Base-by-base conservation (phyloP, 106 monocot genomes). In the Gastrodia elata region DNA sequence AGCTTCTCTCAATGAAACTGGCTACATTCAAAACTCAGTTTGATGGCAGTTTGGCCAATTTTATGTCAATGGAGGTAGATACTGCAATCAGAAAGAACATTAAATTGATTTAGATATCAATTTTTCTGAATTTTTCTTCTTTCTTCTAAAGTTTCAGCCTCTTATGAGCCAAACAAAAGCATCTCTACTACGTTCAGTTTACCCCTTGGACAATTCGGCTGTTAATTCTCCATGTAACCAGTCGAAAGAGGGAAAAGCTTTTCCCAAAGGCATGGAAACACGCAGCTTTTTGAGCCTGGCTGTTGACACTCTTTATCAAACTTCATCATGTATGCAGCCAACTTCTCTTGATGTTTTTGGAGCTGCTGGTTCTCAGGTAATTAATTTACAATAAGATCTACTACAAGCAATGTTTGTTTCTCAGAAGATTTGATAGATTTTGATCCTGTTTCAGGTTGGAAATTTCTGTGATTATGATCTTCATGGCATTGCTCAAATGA, bases 1-100 rank as follows among this genome's bases (percentile, higher is more conserved):
- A 91, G 87, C 88, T 91, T 73, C 77, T 91, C 2, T 91, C 90
- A 1, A 91, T 87, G 90, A 91, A 91, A 73, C 82, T 91, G 24
- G 75, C 90, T 6, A 18, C 77, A 0, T 71, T 91, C 35, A 82
- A 81, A 24, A 84, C 91, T 5, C 52, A 69, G n/a, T 35, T 72
- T 9, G 83, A 77, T 48, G 68, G 64, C 49, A 82, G 91, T 40
- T 75, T 88, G 48, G 82, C 86, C 39, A 80, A 77, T 33, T 69
- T 89, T 2, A 74, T 89, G 52, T 46, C 83, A 26, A 84, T 84
- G 79, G 77, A 91, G 75, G 94, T 94, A 83, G 84, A 80, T 75
- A 67, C 37, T 67, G 13, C 27, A 67, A 35, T 20, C 67, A 67
- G 18, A 3, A 37, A 14, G 20, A 18, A 37, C 37, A 35, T 9